Base-by-base conservation (phyloP, 1,139 yeast species). In the Pichia sp. region DNA sequence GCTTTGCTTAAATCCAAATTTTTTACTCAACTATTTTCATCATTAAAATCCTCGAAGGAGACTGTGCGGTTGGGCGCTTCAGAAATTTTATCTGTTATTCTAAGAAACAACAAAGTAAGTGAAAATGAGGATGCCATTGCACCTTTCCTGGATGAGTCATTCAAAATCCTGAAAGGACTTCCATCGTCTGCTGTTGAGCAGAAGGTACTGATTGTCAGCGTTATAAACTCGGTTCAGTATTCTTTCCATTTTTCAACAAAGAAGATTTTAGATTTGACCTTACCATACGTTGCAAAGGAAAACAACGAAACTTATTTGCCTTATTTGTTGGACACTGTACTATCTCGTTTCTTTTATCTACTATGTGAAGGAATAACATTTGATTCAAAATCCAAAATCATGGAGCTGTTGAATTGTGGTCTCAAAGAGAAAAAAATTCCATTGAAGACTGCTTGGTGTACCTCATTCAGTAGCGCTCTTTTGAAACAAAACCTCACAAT, bases 41-140 rank as follows among this genome's bases (percentile, higher is more conserved):
- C 85, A 5, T 73, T 88, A 58, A 87, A 87, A 61, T 85, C 95
- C 6, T 74, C 92, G 1, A 92, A 90, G 61, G 87, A 81, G 41
- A 58, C 66, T 16, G 84, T 87, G 1, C 80, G 95, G 59, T 65
- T 65, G 2, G 80, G 81, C 31, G 80, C 93, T 2, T 67, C 72
- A 19, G 61, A 71, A 2, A 72, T 82, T 10, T 69, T 87, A 34
- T 59, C 60, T 10, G 52, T 59, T 2, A 62, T 77, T 16, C 56
- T 72, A 7, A 55, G 57, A 23, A 61, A 45, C 45, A 29, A 47
- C 2, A 15, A 40, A 3, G 40, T 50, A 3, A 8, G 52, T 1
- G 45, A 56, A 42, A 62, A 61, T 1, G 67, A 64, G 1, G 57
- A 64, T 15, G 47, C 64, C 15, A 55, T 62, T 3, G 70, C 72